Percentiles rank a stretch among this genome's conserved stretches.
Conservation (phyloP, 805 yeast genomes). For the Teunomyces atbi region DNA sequence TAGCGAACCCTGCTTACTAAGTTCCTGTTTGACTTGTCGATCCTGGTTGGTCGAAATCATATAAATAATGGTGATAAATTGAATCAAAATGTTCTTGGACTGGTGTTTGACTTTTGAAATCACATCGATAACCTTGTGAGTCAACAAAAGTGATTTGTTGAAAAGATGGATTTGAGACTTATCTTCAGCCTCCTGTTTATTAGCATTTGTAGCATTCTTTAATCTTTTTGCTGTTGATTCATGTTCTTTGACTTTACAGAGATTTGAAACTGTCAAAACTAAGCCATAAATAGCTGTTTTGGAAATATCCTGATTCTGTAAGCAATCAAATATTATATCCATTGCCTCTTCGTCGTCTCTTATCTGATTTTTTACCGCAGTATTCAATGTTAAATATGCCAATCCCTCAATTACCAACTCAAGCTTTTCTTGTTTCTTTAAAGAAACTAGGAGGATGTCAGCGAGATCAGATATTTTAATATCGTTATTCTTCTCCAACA, state of each 20-base stretch:
- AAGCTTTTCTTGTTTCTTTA: slow-evolving; percentile 9
- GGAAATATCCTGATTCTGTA: slow-evolving; percentile 13
- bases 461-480: slow-evolving; percentile 9
- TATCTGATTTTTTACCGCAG: slow-evolving; percentile 27
- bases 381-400: slow-evolving; percentile 45
- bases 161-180: slow-evolving; percentile 28
- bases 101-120: slow-evolving; percentile 18
- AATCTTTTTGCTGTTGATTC: slow-evolving; percentile 4
- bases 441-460: slow-evolving; percentile 9
- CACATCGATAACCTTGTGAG: slow-evolving; percentile 22
- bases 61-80: slow-evolving; percentile 32
- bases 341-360: slow-evolving; percentile 35
- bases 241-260: slow-evolving; percentile 31
- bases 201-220: slow-evolving; percentile 9
- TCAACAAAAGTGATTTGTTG: slow-evolving; percentile 25
- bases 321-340: slow-evolving; percentile 15
- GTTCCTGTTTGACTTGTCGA: slow-evolving; percentile 25
- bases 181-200: slow-evolving; percentile 19
- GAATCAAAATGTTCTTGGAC: slow-evolving; percentile 14
- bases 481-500: slow-evolving; percentile 22
- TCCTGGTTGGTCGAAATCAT: slow-evolving; percentile 31
- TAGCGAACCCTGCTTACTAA: slow-evolving; percentile 48
- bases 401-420: slow-evolving; percentile 43
- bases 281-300: slow-evolving; percentile 37
- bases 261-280: slow-evolving; percentile 39